Evolutionary conservation across 192 early-diverging fungal species (phyloP).

Genomic region (Entomortierella chlamydospora): DNA sequence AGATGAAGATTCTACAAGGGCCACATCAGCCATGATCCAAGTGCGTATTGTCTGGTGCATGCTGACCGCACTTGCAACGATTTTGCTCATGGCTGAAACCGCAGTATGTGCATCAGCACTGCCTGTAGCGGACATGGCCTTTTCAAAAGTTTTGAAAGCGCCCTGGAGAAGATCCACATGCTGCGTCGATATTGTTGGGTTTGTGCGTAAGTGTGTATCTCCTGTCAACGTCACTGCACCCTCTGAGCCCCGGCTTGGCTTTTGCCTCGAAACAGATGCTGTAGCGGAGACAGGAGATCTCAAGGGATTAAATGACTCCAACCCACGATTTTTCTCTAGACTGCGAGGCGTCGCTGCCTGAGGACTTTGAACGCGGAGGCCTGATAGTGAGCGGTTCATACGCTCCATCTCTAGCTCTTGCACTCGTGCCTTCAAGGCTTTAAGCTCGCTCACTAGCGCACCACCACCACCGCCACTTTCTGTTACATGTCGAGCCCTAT

Average conservation of each 20-base stretch:
- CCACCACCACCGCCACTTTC: slow-evolving; percentile 23
- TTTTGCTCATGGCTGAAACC: slow-evolving; percentile 24
- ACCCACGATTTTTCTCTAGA: slow-evolving; percentile 4
- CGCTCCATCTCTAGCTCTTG: slow-evolving; percentile 51
- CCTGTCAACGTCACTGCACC: background rate
- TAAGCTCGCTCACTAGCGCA: slow-evolving; percentile 37
- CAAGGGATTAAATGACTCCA: background rate
- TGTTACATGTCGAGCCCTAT: slow-evolving; percentile 12
- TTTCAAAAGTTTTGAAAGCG: slow-evolving; percentile 42
- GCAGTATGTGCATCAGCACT: background rate
- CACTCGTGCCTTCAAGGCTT: slow-evolving; percentile 40
- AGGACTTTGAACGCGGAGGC: slow-evolving; percentile 22
- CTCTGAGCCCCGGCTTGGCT: background rate
- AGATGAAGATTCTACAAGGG: slow-evolving; percentile 37
- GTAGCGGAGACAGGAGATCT: slow-evolving; percentile 6
- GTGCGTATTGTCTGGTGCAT: slow-evolving; percentile 46
- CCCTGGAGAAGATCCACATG: slow-evolving; percentile 33
- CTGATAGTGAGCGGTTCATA: slow-evolving; percentile 38
- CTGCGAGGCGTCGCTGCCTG: background rate
- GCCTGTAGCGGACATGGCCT: background rate
- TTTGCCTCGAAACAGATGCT: slow-evolving; percentile 4
- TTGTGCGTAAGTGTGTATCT: background rate
- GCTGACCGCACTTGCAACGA: slow-evolving; percentile 27
- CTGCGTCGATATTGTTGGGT: slow-evolving; percentile 2
- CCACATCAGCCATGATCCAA: slow-evolving; percentile 38